These are phyloP conservation scores for Paecilomyces niveus DNA, from an alignment of 2,329 filamentous ascomycete species.

Conservation along the genomic window DNA sequence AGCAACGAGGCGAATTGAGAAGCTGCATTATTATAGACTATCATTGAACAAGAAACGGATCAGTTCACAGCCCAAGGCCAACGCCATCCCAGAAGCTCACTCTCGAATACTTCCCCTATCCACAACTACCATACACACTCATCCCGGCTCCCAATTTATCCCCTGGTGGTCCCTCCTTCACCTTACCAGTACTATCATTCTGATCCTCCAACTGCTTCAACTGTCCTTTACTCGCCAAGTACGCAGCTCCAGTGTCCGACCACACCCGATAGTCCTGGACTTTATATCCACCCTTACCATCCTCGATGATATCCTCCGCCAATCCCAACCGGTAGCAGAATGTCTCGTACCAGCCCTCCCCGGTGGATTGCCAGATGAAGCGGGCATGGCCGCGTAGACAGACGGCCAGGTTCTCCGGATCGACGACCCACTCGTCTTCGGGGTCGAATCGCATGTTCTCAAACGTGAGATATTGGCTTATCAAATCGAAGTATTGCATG, in stretches of 20 bases:
- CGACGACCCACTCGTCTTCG: slow-evolving; percentile 30
- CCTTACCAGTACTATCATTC: background rate
- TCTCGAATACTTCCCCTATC: background rate
- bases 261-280: slow-evolving; percentile 37
- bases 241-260: slow-evolving; percentile 39
- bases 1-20: too few relatives aligned
- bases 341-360: slow-evolving; percentile 33
- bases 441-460: slow-evolving; percentile 30
- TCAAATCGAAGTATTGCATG: slow-evolving; percentile 28
- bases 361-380: slow-evolving; percentile 28
- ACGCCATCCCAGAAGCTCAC: too few relatives aligned
- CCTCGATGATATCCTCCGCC: slow-evolving; percentile 16
- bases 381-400: slow-evolving; percentile 25
- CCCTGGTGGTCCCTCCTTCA: background rate
- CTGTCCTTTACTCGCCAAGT: slow-evolving; percentile 27
- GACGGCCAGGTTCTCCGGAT: slow-evolving; percentile 23
- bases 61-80: too few relatives aligned
- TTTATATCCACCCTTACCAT: slow-evolving; percentile 13
- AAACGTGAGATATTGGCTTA: slow-evolving; percentile 24
- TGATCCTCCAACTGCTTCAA: slow-evolving; percentile 8
- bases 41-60: too few relatives aligned
- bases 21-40: too few relatives aligned
- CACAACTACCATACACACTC: background rate
- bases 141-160: background rate
- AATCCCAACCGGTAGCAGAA: slow-evolving; percentile 34